Percentiles rank a stretch among this genome's conserved stretches.
These are phyloP conservation scores for Lasiodiplodia sp. DNA, from an alignment of 2,329 filamentous ascomycete species.

Conservation along the genomic window DNA sequence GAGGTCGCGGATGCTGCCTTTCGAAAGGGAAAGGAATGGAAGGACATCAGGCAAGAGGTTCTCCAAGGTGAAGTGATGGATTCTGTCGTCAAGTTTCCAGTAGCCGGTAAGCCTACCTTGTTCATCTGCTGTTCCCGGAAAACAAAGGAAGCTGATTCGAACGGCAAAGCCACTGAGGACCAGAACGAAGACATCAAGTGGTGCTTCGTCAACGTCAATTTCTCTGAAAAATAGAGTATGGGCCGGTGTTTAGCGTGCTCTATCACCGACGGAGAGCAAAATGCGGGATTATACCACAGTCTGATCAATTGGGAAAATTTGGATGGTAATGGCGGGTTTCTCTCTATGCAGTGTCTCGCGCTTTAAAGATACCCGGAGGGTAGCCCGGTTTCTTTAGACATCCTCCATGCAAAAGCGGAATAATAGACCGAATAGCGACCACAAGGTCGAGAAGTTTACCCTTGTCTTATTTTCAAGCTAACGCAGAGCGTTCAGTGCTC, in stretches of 20 bases:
- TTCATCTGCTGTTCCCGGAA: no score
- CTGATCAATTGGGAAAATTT: neutral
- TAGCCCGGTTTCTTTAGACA: neutral
- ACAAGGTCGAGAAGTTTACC: neutral
- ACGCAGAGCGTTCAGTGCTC: neutral
- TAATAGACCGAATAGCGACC: neutral
- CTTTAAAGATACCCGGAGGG: neutral
- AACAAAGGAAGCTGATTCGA: neutral
- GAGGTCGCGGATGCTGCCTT: neutral
- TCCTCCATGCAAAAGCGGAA: neutral
- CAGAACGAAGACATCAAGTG: neutral
- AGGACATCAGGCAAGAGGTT: neutral
- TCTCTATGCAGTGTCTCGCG: neutral
- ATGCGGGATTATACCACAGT: neutral
- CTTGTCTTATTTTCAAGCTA: neutral
- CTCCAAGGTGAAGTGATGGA: neutral
- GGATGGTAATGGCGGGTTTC: neutral
- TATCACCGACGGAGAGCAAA: neutral
- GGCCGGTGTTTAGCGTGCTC: neutral
- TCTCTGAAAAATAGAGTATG: neutral
- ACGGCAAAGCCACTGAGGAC: neutral
- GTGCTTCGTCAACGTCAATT: neutral
- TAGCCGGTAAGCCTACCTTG: neutral
- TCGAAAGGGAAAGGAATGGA: neutral
- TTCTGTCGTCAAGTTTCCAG: neutral